These are phyloP conservation scores for Huntiella savannae DNA, from an alignment of 2,329 filamentous ascomycete genomes.

Conservation along the genomic window DNA sequence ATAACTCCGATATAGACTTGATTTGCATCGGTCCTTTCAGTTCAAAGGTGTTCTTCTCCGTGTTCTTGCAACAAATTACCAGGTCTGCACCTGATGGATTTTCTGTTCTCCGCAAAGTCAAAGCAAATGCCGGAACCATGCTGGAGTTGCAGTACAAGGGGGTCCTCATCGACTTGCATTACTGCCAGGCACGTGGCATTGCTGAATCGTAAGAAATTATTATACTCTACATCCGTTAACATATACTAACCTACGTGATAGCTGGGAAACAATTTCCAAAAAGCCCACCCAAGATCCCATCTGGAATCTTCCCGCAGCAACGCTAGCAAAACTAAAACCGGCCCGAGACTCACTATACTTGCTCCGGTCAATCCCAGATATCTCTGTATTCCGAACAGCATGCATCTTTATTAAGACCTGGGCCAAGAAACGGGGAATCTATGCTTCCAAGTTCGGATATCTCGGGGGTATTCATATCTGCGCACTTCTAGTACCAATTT, in stretches of 20 bases:
- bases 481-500: conserved; percentile 38
- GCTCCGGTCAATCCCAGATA: conserved; percentile 37
- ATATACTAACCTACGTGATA: conserved; percentile 11
- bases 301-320: conserved; percentile 35
- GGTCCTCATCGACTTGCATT: conserved; percentile 45
- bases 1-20: conserved; percentile 43
- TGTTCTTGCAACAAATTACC: conserved; percentile 5
- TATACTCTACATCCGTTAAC: neutral
- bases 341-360: conserved; percentile 43
- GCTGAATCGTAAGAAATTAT: conserved; percentile 24
- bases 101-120: conserved; percentile 35
- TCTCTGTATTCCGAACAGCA: conserved; percentile 36
- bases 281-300: conserved; percentile 30
- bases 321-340: conserved; percentile 43
- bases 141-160: conserved; percentile 40
- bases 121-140: conserved; percentile 41
- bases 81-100: conserved; percentile 19
- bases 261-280: conserved; percentile 28
- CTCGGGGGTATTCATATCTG: conserved; percentile 47
- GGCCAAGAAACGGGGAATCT: conserved; percentile 42
- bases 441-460: conserved; percentile 45
- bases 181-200: conserved; percentile 39
- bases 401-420: conserved; percentile 42
- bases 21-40: conserved; percentile 45
- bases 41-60: conserved; percentile 36